phyloP scores from a whole-genome alignment of 2,329 filamentous ascomycete species.

The Fusarium beomiforme region DNA sequence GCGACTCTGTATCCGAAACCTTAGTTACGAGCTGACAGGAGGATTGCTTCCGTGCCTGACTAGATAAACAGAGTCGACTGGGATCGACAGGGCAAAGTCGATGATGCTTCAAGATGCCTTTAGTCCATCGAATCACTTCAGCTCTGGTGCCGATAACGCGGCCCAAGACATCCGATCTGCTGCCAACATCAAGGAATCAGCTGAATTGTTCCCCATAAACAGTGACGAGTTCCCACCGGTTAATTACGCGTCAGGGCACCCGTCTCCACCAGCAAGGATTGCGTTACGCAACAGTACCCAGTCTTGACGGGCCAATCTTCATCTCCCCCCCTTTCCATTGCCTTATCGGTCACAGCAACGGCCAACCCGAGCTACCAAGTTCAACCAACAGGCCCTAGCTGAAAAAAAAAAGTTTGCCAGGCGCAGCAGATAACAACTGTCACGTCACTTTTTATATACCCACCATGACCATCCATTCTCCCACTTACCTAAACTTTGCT shows the following conservation, averaged over 20 bases:
- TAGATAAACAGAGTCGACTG: neutral
- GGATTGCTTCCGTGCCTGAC: slow-evolving; percentile 3
- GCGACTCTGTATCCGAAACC: neutral
- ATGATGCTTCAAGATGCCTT: neutral
- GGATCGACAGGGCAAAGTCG: slow-evolving; percentile 10
- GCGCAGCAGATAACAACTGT: slow-evolving; percentile 7
- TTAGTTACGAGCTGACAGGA: slow-evolving; percentile 14
- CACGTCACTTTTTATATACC: slow-evolving; percentile 14
- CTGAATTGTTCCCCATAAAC: slow-evolving; percentile 5
- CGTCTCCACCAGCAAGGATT: slow-evolving; percentile 15
- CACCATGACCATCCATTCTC: neutral
- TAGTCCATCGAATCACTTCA: neutral
- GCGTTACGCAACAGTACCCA: slow-evolving; percentile 20
- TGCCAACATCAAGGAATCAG: neutral
- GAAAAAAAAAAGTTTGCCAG: neutral
- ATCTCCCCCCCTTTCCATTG: slow-evolving; percentile 20
- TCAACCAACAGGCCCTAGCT: slow-evolving; percentile 13
- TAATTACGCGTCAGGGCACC: slow-evolving; percentile 17
- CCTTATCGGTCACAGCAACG: neutral
- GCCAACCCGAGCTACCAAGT: neutral
- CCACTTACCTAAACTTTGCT: slow-evolving; percentile 18
- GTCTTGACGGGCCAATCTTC: slow-evolving; percentile 17
- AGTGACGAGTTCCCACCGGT: neutral
- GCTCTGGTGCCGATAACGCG: neutral
- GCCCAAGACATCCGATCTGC: neutral